phyloP scores from a whole-genome alignment of 257 asterid species.

The Nicotiana attenuata region DNA sequence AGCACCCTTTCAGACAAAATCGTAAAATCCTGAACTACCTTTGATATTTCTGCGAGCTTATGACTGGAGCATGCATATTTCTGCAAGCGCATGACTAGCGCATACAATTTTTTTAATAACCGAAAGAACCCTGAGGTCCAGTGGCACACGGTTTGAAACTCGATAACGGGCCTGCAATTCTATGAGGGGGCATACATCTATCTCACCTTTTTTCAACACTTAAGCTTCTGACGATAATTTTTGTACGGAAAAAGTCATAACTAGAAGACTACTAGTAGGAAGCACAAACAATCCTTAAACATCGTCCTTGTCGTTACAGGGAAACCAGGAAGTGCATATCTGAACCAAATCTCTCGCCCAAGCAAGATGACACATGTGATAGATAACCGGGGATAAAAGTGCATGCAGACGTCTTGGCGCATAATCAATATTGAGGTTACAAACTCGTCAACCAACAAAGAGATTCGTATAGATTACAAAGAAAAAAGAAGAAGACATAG shows the following conservation, averaged over 20 bases:
- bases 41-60: not conserved
- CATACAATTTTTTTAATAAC: no score
- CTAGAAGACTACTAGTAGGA: no score
- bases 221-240: not conserved
- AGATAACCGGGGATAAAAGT: not conserved
- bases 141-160: no score
- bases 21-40: no score
- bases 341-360: not conserved
- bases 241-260: no score
- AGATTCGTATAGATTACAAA: no score
- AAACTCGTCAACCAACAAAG: not conserved
- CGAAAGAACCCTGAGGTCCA: no score
- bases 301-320: not conserved
- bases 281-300: not conserved
- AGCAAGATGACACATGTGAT: not conserved
- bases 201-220: not conserved
- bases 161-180: no score
- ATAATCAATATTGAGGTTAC: not conserved
- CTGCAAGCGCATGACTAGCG: no score
- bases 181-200: no score
- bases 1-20: not conserved
- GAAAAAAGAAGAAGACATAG: no score
- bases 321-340: not conserved
- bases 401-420: not conserved
- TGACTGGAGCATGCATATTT: no score